Percentiles rank a stretch among this genome's conserved stretches.
phyloP scores from a whole-genome alignment of 2,329 filamentous ascomycete genomes.

The Hymenoscyphus repandus region DNA sequence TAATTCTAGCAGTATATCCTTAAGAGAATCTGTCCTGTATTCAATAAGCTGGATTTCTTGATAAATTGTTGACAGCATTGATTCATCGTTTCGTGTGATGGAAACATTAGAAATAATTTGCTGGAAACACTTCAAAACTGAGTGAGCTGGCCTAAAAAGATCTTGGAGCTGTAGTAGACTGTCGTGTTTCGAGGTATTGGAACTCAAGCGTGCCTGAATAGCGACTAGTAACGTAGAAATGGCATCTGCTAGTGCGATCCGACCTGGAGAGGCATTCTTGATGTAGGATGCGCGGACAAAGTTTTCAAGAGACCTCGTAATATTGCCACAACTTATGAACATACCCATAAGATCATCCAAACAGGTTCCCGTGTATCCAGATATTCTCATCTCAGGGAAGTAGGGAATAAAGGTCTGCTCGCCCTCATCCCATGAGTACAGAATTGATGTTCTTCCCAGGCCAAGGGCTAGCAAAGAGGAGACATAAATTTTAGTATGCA shows the following conservation, averaged over 20 bases:
- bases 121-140: slow-evolving; percentile 29
- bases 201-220: slow-evolving; percentile 28
- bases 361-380: slow-evolving; percentile 46
- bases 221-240: slow-evolving; percentile 34
- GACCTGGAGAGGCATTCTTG: slow-evolving; percentile 24
- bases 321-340: slow-evolving; percentile 34
- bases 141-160: slow-evolving; percentile 28
- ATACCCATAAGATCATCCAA: slow-evolving; percentile 37
- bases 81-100: slow-evolving; percentile 47
- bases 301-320: slow-evolving; percentile 25
- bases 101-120: slow-evolving; percentile 25
- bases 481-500: slow-evolving; percentile 46
- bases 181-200: slow-evolving; percentile 18
- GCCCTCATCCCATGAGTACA: slow-evolving; percentile 58
- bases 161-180: slow-evolving; percentile 31
- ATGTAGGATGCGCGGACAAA: slow-evolving; percentile 29
- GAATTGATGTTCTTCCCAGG: slow-evolving; percentile 65
- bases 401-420: slow-evolving; percentile 47
- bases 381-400: slow-evolving; percentile 44
- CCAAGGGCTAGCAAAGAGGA: slow-evolving; percentile 60
- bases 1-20: slow-evolving; percentile 61
- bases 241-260: slow-evolving; percentile 32
- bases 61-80: slow-evolving; percentile 57
- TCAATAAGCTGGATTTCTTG: slow-evolving; percentile 58
- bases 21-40: slow-evolving; percentile 55